Conservation (phyloP, 352 stramenopile genomes). For the Globisporangium radiosum region DNA sequence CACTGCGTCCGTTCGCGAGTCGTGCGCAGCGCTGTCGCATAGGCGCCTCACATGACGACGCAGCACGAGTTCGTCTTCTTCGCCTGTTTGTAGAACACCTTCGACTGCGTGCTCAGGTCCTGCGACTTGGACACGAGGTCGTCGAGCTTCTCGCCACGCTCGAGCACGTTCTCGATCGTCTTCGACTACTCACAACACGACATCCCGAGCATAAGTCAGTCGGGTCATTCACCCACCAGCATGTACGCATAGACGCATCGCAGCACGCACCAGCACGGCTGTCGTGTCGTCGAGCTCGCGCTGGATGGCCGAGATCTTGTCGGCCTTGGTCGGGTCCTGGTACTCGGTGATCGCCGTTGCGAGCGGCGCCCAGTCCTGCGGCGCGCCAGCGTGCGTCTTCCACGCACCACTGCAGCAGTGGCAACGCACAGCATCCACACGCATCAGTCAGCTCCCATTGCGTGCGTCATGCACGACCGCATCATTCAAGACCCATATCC, state of each 20-base stretch:
- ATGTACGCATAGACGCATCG: background rate
- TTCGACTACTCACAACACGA: conserved; percentile 72
- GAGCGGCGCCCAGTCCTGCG: conserved; percentile 88
- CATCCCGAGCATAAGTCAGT: background rate
- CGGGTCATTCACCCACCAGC: background rate
- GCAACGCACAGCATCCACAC: too few relatives aligned
- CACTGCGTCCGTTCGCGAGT: background rate
- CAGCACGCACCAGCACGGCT: conserved; percentile 85
- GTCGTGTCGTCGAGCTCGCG: conserved; percentile 99
- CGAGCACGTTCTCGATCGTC: conserved; percentile 98
- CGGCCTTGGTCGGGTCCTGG: conserved; percentile 96
- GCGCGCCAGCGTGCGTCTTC: conserved; percentile 51
- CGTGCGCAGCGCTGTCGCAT: too few relatives aligned
- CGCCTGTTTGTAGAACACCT: conserved; percentile 99
- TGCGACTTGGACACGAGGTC: conserved; percentile 98
- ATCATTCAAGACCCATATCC: too few relatives aligned
- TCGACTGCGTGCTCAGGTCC: conserved; percentile 97
- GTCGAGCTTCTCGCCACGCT: conserved; percentile 98
- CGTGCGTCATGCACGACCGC: too few relatives aligned
- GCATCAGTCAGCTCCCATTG: too few relatives aligned
- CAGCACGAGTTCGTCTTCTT: conserved; percentile 99
- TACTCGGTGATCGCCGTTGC: conserved; percentile 94
- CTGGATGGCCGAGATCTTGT: conserved; percentile 99
- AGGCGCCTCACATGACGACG: conserved; percentile 71
- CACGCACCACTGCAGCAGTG: conserved; percentile 27